Base-by-base conservation (phyloP, 2,329 filamentous ascomycete genomes). In the Macrophomina phaseolina region DNA sequence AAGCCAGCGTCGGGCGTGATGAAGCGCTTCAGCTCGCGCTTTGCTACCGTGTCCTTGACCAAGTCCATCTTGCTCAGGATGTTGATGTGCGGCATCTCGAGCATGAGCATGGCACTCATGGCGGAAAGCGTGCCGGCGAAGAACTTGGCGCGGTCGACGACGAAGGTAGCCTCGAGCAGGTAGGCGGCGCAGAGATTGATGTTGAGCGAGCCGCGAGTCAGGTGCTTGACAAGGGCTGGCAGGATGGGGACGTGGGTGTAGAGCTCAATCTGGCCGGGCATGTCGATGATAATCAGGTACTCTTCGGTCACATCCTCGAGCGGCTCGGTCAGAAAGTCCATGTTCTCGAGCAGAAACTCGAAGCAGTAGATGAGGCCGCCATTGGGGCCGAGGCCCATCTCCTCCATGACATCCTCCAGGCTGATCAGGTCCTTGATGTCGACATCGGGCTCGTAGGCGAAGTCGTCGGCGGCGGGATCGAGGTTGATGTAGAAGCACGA, bases 21-120 rank as follows among this genome's bases (percentile, higher is more conserved):
- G 76, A 97, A 99, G 28, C 92, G 87, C 81, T 96, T 96, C 68
- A 99, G 78, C 72, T 98, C 93, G 78, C 91, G 91, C 79, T 93
- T 93, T 67, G 90, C 89, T 32, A 98, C 87, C 79, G 95, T 92
- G 46, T 92, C 93, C 77, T 95, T 95, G 71, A 98, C 89, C 68
- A 98, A 86, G 77, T 99, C 95, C 94, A 98, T 98, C 82, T 99
- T 99, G 76, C 91, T 96, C 66, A 99, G 83, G 68, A 99, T 91
- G 77, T 99, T 99, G 76, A 99, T 89, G 77, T 99, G 95, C 4
- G 95, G 95, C 70, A 98, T 89, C 81, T 98, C 95, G 69, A 99
- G 87, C 93, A 98, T 95, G 74, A 99, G 89, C 95, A 99, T 99
- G 70, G 95, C 94, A 74, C 92, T 96, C 95, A 99, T 98, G 70